Conservation (phyloP, 2,329 filamentous ascomycete species). For the Botryosphaeria dothidea region DNA sequence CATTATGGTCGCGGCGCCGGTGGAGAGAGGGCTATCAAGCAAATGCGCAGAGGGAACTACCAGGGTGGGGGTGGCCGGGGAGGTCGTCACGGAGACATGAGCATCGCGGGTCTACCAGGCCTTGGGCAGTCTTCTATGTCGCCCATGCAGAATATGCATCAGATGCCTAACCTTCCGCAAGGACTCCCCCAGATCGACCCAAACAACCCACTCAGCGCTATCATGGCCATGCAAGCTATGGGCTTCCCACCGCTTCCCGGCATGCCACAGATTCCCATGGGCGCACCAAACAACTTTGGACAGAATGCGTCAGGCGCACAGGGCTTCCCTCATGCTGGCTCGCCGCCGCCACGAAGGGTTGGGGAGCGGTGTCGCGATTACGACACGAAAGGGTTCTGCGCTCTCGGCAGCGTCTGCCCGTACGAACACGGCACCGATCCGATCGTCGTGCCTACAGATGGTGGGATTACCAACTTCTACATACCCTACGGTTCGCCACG, state of each 20-base stretch:
- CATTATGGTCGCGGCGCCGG: slow-evolving; percentile 34
- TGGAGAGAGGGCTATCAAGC: slow-evolving; percentile 56
- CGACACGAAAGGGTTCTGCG: slow-evolving; percentile 71
- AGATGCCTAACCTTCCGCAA: slow-evolving; percentile 42
- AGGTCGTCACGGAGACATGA: slow-evolving; percentile 18
- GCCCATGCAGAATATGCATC: slow-evolving; percentile 25
- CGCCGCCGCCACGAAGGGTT: slow-evolving; percentile 29
- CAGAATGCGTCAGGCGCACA: not conserved
- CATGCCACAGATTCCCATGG: slow-evolving; percentile 44
- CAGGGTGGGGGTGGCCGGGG: slow-evolving; percentile 20
- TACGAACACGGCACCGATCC: slow-evolving; percentile 67
- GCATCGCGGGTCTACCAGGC: slow-evolving; percentile 18
- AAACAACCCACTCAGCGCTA: slow-evolving; percentile 61
- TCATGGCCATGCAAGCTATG: slow-evolving; percentile 62
- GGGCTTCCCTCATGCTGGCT: slow-evolving; percentile 23
- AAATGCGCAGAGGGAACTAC: slow-evolving; percentile 54
- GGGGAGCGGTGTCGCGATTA: slow-evolving; percentile 66
- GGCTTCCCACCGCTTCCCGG: slow-evolving; percentile 46
- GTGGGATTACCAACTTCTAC: slow-evolving; percentile 19
- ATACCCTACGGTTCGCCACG: not conserved
- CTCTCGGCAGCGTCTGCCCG: slow-evolving; percentile 64
- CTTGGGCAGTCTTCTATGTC: slow-evolving; percentile 37
- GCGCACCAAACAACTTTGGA: slow-evolving; percentile 20
- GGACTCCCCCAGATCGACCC: slow-evolving; percentile 58
- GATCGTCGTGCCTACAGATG: slow-evolving; percentile 39